Evolutionary conservation across 768 basidiomycete species (phyloP).

Genomic region (Scleroderma citrinum): DNA sequence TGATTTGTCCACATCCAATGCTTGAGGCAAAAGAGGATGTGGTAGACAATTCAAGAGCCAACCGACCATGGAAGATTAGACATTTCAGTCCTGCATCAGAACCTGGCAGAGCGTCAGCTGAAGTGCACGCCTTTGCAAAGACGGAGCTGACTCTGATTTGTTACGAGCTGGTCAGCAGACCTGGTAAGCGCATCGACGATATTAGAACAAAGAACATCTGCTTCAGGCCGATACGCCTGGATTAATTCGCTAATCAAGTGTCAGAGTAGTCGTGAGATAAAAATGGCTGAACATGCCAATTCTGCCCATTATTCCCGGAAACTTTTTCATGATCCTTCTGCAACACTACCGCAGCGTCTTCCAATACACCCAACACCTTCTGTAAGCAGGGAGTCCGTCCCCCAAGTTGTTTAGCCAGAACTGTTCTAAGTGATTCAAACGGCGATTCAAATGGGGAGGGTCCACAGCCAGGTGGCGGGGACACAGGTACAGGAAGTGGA

Average conservation of each 20-base stretch:
- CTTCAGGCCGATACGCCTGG: slow-evolving; percentile 44
- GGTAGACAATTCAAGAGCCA: slow-evolving; percentile 43
- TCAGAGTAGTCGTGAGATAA: slow-evolving; percentile 23
- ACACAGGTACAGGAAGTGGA: slow-evolving; percentile 41
- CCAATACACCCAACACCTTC: slow-evolving; percentile 50
- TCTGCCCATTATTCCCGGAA: slow-evolving; percentile 34
- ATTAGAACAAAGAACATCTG: slow-evolving; percentile 39
- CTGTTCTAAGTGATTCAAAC: slow-evolving; percentile 57
- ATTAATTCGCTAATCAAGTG: slow-evolving; percentile 37
- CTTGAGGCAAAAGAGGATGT: slow-evolving; percentile 39
- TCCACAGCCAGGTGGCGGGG: slow-evolving; percentile 34
- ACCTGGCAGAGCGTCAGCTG: slow-evolving; percentile 9
- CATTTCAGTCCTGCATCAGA: slow-evolving; percentile 18
- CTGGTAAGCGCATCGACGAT: slow-evolving; percentile 39
- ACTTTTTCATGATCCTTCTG: slow-evolving; percentile 53
- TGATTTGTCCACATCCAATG: slow-evolving; percentile 38
- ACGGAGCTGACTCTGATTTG: slow-evolving; percentile 31
- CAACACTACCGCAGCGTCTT: slow-evolving; percentile 51
- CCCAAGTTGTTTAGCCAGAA: slow-evolving; percentile 56
- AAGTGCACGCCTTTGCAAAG: neutral
- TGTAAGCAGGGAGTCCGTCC: slow-evolving; percentile 62
- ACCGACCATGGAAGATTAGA: slow-evolving; percentile 44
- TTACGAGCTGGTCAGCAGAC: slow-evolving; percentile 25
- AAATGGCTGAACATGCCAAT: slow-evolving; percentile 33
- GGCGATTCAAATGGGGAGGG: slow-evolving; percentile 33